Percentiles rank a stretch among this genome's conserved stretches.
Evolutionary conservation across 495 filamentous ascomycete species (phyloP).

Genomic region (Cladorrhinum samala): DNA sequence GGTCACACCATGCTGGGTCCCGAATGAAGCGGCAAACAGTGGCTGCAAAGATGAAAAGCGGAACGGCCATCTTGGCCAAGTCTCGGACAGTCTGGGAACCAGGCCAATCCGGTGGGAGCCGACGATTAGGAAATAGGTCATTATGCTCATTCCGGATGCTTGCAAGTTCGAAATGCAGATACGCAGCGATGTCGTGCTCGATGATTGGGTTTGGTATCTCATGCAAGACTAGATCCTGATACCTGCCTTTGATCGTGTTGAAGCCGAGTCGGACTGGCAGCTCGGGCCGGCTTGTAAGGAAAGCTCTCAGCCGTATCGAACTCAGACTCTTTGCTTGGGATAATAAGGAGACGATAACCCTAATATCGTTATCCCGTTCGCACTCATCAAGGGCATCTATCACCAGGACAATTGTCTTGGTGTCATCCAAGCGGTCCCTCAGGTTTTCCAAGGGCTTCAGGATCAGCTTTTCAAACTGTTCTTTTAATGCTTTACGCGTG

Average conservation of each 20-base stretch:
- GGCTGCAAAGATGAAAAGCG: constrained; percentile 41
- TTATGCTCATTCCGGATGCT: constrained; percentile 22
- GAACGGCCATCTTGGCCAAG: constrained; percentile 33
- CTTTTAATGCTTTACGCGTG: constrained; percentile 27
- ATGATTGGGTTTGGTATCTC: constrained; percentile 23
- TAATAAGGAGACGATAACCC: constrained; percentile 33
- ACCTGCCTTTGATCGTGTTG: constrained; percentile 16
- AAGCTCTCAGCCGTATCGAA: constrained; percentile 14
- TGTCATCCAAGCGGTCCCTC: constrained; percentile 1
- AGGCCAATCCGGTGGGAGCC: constrained; percentile 35
- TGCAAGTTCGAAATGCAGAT: constrained; percentile 20
- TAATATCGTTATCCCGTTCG: constrained; percentile 23
- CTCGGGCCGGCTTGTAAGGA: constrained; percentile 41
- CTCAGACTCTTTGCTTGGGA: constrained; percentile 10
- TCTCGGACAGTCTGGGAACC: constrained; percentile 18
- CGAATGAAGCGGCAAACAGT: constrained; percentile 37
- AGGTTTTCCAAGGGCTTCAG: constrained; percentile 35
- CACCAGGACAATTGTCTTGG: constrained; percentile 23
- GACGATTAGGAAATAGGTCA: background rate
- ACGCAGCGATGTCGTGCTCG: constrained; percentile 32
- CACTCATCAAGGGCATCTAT: constrained; percentile 30
- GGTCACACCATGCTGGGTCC: background rate
- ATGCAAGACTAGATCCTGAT: constrained; percentile 28
- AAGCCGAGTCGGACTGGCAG: constrained; percentile 34
- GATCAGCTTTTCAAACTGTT: constrained; percentile 48